phyloP scores from a whole-genome alignment of 2,329 filamentous ascomycete genomes.

The Myrmaecium sp. region DNA sequence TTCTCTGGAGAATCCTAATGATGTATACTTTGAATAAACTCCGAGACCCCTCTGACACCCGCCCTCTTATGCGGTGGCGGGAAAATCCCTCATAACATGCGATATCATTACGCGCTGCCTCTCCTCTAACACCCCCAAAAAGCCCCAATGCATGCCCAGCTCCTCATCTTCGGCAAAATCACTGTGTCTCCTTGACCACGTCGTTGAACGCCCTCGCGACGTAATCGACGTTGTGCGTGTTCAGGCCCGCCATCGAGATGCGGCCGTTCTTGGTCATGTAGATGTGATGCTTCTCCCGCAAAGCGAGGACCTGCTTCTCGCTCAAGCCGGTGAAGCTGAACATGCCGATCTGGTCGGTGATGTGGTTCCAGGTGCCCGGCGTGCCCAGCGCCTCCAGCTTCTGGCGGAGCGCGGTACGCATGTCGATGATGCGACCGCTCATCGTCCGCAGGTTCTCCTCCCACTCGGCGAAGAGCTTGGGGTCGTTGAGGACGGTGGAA shows the following conservation, averaged over 20 bases:
- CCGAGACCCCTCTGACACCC: too few relatives aligned
- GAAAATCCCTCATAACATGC: too few relatives aligned
- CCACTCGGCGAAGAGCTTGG: slow-evolving; percentile 73
- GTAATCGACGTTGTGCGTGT: slow-evolving; percentile 82
- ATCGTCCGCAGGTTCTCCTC: slow-evolving; percentile 82
- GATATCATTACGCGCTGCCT: too few relatives aligned
- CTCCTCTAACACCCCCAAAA: too few relatives aligned
- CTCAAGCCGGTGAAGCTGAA: slow-evolving; percentile 81
- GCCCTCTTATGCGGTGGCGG: too few relatives aligned
- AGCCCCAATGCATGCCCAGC: too few relatives aligned
- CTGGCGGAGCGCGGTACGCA: slow-evolving; percentile 61
- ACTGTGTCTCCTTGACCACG: slow-evolving; percentile 46
- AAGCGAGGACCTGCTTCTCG: slow-evolving; percentile 54
- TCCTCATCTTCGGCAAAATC: too few relatives aligned
- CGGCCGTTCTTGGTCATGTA: slow-evolving; percentile 97
- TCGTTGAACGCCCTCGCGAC: slow-evolving; percentile 79
- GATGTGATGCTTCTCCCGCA: slow-evolving; percentile 55
- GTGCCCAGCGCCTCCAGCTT: slow-evolving; percentile 76
- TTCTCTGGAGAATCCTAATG: too few relatives aligned
- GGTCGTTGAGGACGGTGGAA: slow-evolving; percentile 67
- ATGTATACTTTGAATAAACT: too few relatives aligned
- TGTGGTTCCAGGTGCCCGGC: slow-evolving; percentile 88
- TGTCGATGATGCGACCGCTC: slow-evolving; percentile 86
- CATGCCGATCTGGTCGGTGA: slow-evolving; percentile 98
- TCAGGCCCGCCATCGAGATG: slow-evolving; percentile 96